These are phyloP conservation scores for Arthrobotrys musiformis DNA, from an alignment of 2,329 filamentous ascomycete species.

Conservation along the genomic window DNA sequence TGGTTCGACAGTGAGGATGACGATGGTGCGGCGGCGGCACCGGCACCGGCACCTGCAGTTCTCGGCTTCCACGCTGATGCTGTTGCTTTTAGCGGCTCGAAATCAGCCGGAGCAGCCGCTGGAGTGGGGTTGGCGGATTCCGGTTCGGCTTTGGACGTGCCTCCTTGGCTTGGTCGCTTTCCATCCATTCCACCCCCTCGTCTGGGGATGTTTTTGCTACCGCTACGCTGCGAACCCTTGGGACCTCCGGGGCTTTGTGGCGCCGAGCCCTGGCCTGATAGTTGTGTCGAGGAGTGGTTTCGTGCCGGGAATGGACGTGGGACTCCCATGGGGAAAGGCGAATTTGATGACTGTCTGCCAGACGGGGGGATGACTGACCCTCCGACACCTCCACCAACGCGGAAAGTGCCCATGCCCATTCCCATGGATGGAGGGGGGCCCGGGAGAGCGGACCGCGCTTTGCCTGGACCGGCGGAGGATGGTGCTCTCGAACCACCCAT, in stretches of 20 bases:
- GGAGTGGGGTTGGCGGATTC: conserved; percentile 78
- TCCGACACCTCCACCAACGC: conserved; percentile 43
- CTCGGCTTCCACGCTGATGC: conserved; percentile 88
- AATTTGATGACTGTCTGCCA: conserved; percentile 44
- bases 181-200: conserved; percentile 65
- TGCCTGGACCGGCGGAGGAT: conserved; percentile 66
- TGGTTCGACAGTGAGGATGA: not conserved
- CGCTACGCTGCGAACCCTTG: conserved; percentile 71
- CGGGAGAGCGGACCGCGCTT: conserved; percentile 56
- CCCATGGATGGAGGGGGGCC: conserved; percentile 58
- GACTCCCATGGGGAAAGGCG: conserved; percentile 37
- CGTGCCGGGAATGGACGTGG: conserved; percentile 72
- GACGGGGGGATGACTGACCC: conserved; percentile 40
- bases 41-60: conserved; percentile 70
- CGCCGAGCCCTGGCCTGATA: conserved; percentile 57
- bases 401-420: conserved; percentile 51
- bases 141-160: conserved; percentile 64
- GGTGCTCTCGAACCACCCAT: conserved; percentile 67
- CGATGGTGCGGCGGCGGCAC: conserved; percentile 62
- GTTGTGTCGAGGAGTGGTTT: conserved; percentile 67
- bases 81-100: conserved; percentile 80
- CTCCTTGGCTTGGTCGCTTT: conserved; percentile 67
- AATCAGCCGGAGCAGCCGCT: conserved; percentile 90
- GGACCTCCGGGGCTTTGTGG: conserved; percentile 61
- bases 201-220: conserved; percentile 70